Conservation (phyloP, 2,329 filamentous ascomycete genomes). For the Fusarium virguliforme region DNA sequence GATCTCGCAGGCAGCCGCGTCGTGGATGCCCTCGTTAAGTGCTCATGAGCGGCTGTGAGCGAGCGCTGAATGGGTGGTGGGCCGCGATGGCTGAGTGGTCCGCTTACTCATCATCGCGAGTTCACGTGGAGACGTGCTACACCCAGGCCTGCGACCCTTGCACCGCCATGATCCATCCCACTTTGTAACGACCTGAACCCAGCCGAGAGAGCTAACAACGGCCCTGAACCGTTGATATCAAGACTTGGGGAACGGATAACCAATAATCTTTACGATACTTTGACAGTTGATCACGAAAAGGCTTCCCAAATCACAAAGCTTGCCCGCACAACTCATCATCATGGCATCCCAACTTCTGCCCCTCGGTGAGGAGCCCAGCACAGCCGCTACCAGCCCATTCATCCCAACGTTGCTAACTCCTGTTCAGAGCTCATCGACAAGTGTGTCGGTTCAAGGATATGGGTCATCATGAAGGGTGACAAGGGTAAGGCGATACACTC, state of each 20-base stretch:
- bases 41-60: constrained; percentile 21
- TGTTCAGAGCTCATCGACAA: constrained; percentile 94
- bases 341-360: constrained; percentile 85
- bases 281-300: neutral
- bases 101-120: constrained; percentile 58
- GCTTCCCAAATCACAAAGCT: constrained; percentile 3
- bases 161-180: constrained; percentile 47
- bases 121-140: constrained; percentile 56
- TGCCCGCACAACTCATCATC: constrained; percentile 42
- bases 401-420: constrained; percentile 40
- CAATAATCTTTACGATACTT: neutral
- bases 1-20: constrained; percentile 54
- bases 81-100: neutral
- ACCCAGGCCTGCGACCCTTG: constrained; percentile 40
- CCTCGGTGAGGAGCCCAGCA: constrained; percentile 67
- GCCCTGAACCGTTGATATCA: constrained; percentile 9
- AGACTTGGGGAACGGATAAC: neutral
- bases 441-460: constrained; percentile 97
- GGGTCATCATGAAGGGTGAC: constrained; percentile 99
- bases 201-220: constrained; percentile 22
- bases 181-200: constrained; percentile 47
- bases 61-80: constrained; percentile 33
- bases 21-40: constrained; percentile 39
- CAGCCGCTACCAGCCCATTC: constrained; percentile 11
- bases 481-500: constrained; percentile 75